A percentile compares a stretch with the other conserved stretches of the same genome.
Conservation (phyloP, 176 grass and related monocot genomes). For the Cenchrus purpureus region DNA sequence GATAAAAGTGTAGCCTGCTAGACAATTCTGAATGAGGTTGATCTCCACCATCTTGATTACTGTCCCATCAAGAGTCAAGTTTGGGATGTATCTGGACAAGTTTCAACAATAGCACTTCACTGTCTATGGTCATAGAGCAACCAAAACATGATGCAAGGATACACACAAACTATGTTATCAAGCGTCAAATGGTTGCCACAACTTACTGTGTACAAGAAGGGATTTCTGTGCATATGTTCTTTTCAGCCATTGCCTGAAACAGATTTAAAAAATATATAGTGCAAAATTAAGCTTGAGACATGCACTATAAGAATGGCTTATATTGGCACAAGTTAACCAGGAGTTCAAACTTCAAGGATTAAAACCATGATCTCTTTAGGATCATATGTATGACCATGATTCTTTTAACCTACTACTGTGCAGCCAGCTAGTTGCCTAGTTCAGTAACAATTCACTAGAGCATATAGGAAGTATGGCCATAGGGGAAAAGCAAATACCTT, state of each 20-base stretch:
- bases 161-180: slow-evolving; percentile 33
- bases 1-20: slow-evolving; percentile 77
- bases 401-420: not conserved
- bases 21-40: slow-evolving; percentile 60
- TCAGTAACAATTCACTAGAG: not conserved
- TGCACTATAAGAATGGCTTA: not conserved
- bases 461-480: slow-evolving; percentile 15
- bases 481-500: slow-evolving; percentile 56
- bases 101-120: slow-evolving; percentile 31
- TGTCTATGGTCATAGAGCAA: slow-evolving; percentile 32
- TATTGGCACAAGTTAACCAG: slow-evolving; percentile 18
- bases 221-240: slow-evolving; percentile 73
- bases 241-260: slow-evolving; percentile 69
- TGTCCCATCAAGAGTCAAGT: slow-evolving; percentile 63
- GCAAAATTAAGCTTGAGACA: slow-evolving; percentile 30
- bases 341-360: slow-evolving; percentile 9
- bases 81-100: slow-evolving; percentile 76
- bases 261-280: not conserved
- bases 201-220: slow-evolving; percentile 83
- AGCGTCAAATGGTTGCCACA: slow-evolving; percentile 19
- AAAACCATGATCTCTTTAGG: not conserved
- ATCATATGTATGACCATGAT: not conserved
- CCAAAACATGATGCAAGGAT: slow-evolving; percentile 25
- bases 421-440: slow-evolving; percentile 1
- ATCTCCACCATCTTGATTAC: slow-evolving; percentile 70